These are phyloP conservation scores for Lanmaoa rubissima DNA, from an alignment of 768 basidiomycete genomes.

Conservation along the genomic window DNA sequence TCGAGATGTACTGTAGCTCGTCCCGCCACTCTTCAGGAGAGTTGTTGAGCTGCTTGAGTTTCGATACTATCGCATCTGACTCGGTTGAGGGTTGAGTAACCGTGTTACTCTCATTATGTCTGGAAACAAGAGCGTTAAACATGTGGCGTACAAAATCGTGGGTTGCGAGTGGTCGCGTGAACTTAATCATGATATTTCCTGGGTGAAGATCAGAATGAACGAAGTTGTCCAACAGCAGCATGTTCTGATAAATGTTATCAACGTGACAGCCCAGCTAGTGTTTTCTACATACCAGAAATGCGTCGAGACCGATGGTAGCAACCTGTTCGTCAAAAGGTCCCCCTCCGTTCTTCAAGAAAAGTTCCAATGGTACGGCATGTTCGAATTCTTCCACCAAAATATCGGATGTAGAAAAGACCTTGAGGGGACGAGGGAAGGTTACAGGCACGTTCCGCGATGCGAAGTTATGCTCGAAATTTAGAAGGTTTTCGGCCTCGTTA, in stretches of 20 bases:
- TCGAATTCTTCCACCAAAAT: conserved; percentile 91
- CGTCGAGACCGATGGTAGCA: conserved; percentile 91
- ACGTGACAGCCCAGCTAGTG: background rate
- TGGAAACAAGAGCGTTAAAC: conserved; percentile 50
- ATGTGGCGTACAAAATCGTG: conserved; percentile 60
- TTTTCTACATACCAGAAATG: conserved; percentile 72
- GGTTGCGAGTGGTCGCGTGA: conserved; percentile 81
- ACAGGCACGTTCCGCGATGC: conserved; percentile 74
- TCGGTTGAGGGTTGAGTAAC: conserved; percentile 36
- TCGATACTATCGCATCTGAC: conserved; percentile 63
- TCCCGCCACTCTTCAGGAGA: conserved; percentile 66
- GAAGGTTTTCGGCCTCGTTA: conserved; percentile 85
- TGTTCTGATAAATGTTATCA: conserved; percentile 58
- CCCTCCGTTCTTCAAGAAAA: conserved; percentile 85
- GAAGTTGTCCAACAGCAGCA: conserved; percentile 97
- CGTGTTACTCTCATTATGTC: conserved; percentile 24
- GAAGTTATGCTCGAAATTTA: conserved; percentile 86
- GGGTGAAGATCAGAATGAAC: conserved; percentile 90
- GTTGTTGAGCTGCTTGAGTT: conserved; percentile 59
- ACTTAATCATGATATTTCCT: conserved; percentile 98
- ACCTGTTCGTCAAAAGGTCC: conserved; percentile 88
- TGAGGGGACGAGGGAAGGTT: conserved; percentile 86
- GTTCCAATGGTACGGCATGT: conserved; percentile 86
- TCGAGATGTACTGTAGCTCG: conserved; percentile 60
- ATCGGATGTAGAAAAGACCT: conserved; percentile 75